These are phyloP conservation scores for Piper longum DNA, from an alignment of 164 flowering plant genomes.

Conservation along the genomic window DNA sequence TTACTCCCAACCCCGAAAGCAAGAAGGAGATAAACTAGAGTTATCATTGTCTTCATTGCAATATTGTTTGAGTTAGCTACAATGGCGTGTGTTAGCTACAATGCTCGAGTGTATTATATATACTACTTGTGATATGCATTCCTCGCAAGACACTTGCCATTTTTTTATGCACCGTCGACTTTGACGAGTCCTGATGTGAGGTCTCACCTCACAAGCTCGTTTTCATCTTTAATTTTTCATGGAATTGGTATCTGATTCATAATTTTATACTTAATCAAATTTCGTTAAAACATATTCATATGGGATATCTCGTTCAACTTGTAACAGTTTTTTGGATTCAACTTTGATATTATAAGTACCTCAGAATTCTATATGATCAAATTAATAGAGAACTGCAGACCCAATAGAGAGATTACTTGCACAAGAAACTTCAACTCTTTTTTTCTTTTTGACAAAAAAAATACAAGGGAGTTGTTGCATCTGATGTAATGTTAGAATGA, in stretches of 20 bases:
- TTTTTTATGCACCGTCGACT: background rate
- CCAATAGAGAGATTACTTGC: background rate
- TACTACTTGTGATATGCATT: background rate
- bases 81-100: background rate
- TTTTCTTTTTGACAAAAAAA: no score
- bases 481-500: no score
- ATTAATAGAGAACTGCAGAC: no score
- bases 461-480: background rate
- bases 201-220: no score
- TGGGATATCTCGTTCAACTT: no score
- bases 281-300: background rate
- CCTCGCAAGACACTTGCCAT: background rate
- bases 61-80: background rate
- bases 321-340: no score
- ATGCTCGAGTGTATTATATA: background rate
- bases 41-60: conserved; percentile 5
- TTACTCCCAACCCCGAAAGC: background rate
- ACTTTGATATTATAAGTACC: no score
- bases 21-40: background rate
- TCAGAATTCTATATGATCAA: no score
- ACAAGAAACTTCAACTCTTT: background rate
- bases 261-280: background rate
- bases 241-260: background rate
- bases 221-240: background rate
- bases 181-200: background rate